Base-by-base conservation (phyloP, 768 basidiomycete genomes). In the Coprinopsis strossmayeri region DNA sequence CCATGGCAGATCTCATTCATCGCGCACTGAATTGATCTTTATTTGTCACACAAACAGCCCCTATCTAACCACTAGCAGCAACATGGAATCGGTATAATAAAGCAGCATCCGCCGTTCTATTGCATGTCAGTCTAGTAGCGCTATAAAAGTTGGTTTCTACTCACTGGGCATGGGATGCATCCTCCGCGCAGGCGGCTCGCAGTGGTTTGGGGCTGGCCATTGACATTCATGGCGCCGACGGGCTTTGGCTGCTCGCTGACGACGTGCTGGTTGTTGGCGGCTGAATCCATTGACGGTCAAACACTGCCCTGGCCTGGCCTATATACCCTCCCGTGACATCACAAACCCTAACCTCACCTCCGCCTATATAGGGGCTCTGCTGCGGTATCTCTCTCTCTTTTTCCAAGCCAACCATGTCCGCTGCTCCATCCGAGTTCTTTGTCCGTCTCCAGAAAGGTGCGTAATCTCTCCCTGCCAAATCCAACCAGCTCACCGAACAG, bases 401-500 rank as follows among this genome's bases (percentile, higher is more conserved):
- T 43, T 42, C 42, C 23, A 45, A 28, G 21, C 18, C 57, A 35
- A 69, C 52, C 27, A 60, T 65, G 78, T 77, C 74, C n/a, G n/a
- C n/a, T 56, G 53, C 78, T 35, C 71, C 74, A 25, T 54, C 67
- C 45, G 76, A 76, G 62, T 84, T 76, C 59, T 76, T 71, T 23
- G 59, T 83, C 38, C 69, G 76, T 50, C 74, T 84, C 44, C 83
- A 86, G 67, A 72, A 75, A 59, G 84, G 84, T 79, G 53, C 13
- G 65, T 55, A 20, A 5, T 26, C 5, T 24, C 28, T 24, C 40
- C 17, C 49, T 18, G 38, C 15, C n/a, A 17, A 23, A 28, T 25
- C 10, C 10, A 13, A 18, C 21, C 17, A 24, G 15, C 34, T 41
- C 24, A 44, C 44, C 13, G 2, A 49, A 20, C 3, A 9, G 38